Evolutionary conservation across 331 rosid species (phyloP).

Genomic region (Acacia pycnantha): DNA sequence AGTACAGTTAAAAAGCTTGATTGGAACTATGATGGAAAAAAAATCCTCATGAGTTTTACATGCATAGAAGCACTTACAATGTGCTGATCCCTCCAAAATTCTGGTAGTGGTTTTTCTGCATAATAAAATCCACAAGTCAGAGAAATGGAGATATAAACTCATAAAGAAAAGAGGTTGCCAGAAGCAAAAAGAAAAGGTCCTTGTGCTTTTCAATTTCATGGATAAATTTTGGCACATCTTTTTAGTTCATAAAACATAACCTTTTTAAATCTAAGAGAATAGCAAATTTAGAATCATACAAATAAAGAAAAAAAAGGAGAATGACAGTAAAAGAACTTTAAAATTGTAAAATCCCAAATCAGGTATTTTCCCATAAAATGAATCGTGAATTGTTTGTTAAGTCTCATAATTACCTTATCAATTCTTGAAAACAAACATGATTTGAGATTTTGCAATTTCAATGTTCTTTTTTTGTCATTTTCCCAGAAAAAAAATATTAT

Average conservation of each 20-base stretch:
- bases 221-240: constrained; percentile 12
- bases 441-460: no score
- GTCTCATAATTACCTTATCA: no score
- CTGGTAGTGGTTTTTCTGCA: constrained; percentile 95
- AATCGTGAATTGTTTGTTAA: no score
- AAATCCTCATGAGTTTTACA: constrained; percentile 3
- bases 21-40: constrained; percentile 2
- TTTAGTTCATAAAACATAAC: background rate
- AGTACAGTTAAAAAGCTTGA: background rate
- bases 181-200: background rate
- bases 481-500: background rate
- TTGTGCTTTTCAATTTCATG: background rate
- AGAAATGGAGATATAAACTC: constrained; percentile 27
- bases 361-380: no score
- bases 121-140: constrained; percentile 28
- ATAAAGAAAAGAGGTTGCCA: background rate
- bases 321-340: no score
- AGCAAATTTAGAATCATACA: background rate
- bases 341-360: no score
- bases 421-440: no score
- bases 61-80: constrained; percentile 58
- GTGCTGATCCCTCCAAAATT: constrained; percentile 93
- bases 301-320: background rate
- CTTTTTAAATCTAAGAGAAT: background rate
- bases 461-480: no score